Evolutionary conservation across 2,329 filamentous ascomycete genomes (phyloP), one percentile per base, ranked within the genome.

Genomic region (Claviceps monticola): DNA sequence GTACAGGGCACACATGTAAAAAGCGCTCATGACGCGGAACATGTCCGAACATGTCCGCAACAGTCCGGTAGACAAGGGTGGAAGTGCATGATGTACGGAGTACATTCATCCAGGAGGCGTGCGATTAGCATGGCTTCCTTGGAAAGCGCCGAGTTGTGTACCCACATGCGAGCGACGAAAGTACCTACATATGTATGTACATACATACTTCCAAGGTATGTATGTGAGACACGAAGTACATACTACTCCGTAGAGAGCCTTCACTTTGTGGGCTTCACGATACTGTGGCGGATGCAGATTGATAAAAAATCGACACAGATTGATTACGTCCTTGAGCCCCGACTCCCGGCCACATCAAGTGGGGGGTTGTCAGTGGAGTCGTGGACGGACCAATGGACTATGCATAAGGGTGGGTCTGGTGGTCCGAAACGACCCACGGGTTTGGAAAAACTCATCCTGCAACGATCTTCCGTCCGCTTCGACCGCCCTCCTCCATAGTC

Each of bases 301-400:
- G 47, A 49, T 49, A 49, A 47, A 42, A 46, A 46, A 13, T n/a
- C 13, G 19, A 21, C n/a, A 42, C 37, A 23, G 47, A 49, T 49
- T 49, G 47, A 49, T 49, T 39, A 49, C 9, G 47, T 4, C n/a
- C 19, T 39, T 21, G 4, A 19, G n/a, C 21, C 19, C 23, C n/a
- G 11, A 5, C 8, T 3, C 43, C 13, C 9, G n/a, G 13, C 41
- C 9, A 23, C 6, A 11, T 5, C 13, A 46, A 26, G 45, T 46
- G 45, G 45, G 45, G 45, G 4, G 6, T 16, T 5, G 45, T 44
- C 5, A 7, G 23, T 5, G 29, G 46, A 19, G 21, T 21, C 21
- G 21, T 21, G 21, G 21, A 21, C 3, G 21, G 21, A 21, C 21
- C 16, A n/a, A 13, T 36, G 45, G 29, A 8, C 21, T 1, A 23